Base-by-base conservation (phyloP, 768 basidiomycete species). In the Gymnopilus dilepis region DNA sequence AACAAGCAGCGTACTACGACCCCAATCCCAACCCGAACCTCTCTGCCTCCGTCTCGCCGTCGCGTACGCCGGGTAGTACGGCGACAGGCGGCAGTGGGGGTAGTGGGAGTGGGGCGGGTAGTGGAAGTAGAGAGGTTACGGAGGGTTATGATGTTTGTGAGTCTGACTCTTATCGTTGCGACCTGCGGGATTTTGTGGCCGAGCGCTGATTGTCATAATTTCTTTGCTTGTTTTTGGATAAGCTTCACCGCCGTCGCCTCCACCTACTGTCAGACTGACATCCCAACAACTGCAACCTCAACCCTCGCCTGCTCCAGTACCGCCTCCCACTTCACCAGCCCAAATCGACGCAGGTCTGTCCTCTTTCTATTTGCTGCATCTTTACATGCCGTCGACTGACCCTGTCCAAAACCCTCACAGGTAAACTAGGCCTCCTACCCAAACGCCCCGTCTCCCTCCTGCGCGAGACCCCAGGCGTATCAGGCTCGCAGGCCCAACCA, bases 401-500 rank as follows among this genome's bases (percentile, higher is more conserved):
- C 30, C 24, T 31, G 2, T 38, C n/a, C 15, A 21, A 3, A 24
- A 13, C n/a, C 4, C 17, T 38, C 42, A n/a, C n/a, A 87, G 88
- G 84, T 53, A 90, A 89, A 74, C 76, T 90, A 0, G 90, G 90
- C 22, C 72, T 92, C 24, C 76, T 92, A 19, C 90, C 90, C 4
- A 91, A 90, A 73, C 84, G 87, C 0, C 89, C 90, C 6, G 90
- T 92, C 13, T 86, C 89, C 7, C 65, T 75, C 28, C 56, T 75
- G 15, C 70, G 70, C 28, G 72, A 70, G 40, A 65, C 17, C 9
- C 45, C 24, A 7, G 22, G 17, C 6, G 30, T 4, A 15, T 26
- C 21, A 9, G 12, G 12, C 2, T 13, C 42, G 41, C 41, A n/a
- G 28, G n/a, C 55, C 0, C 42, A 56, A 7, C 21, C 55, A 2